Percentiles rank a stretch among this genome's conserved stretches.
Conservation (phyloP, 2,329 filamentous ascomycete species). For the Xylaria sp. region DNA sequence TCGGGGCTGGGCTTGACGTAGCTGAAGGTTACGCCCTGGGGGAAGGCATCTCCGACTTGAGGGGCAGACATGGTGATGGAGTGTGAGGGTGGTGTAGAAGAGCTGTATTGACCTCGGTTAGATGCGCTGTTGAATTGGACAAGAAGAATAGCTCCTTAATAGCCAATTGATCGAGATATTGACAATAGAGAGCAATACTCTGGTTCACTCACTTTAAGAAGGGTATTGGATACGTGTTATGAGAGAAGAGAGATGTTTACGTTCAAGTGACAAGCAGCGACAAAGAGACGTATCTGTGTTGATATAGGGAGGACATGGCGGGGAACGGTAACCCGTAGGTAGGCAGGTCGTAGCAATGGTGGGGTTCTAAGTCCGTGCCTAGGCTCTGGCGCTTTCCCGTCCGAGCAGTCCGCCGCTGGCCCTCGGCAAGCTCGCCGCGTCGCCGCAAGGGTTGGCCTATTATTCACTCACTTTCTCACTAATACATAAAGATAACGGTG, state of each 20-base stretch:
- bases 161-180: not conserved
- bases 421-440: no score
- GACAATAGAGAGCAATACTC: not conserved
- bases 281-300: no score
- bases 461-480: no score
- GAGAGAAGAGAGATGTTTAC: not conserved
- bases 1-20: conserved; percentile 75
- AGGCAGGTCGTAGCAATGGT: no score
- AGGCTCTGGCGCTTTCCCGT: no score
- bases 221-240: not conserved
- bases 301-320: no score
- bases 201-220: not conserved
- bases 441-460: no score
- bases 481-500: no score
- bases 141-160: not conserved
- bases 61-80: conserved; percentile 53
- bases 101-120: not conserved
- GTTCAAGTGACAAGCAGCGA: no score
- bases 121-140: not conserved
- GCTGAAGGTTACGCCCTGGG: conserved; percentile 72
- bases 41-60: conserved; percentile 79
- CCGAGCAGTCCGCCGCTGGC: no score
- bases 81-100: conserved; percentile 4
- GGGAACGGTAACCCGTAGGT: no score
- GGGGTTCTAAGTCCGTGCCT: no score